Conservation (phyloP, 1,139 yeast genomes). For the Candida sp. region DNA sequence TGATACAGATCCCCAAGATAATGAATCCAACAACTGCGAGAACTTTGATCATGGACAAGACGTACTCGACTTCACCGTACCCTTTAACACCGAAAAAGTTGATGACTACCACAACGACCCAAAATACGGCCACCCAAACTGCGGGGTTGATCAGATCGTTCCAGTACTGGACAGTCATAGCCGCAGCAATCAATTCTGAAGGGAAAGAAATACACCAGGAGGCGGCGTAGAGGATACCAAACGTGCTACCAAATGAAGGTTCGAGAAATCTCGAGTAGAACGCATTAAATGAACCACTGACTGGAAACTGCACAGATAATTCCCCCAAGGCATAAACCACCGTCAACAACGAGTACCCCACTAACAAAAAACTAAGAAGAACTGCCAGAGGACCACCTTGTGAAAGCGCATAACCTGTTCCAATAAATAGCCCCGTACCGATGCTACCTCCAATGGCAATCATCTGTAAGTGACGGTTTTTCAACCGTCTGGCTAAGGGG, state of each 20-base stretch:
- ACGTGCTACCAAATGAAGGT: conserved; percentile 63
- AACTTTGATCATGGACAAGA: conserved; percentile 44
- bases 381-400: conserved; percentile 75
- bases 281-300: conserved; percentile 62
- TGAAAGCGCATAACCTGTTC: conserved; percentile 70
- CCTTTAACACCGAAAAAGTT: conserved; percentile 51
- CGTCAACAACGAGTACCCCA: conserved; percentile 49
- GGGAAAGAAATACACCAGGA: conserved; percentile 51
- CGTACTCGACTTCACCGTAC: conserved; percentile 50
- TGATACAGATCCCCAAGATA: conserved; percentile 41
- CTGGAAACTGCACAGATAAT: conserved; percentile 63
- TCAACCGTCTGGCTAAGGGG: conserved; percentile 39
- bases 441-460: conserved; percentile 51
- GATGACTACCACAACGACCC: conserved; percentile 36
- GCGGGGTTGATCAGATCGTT: conserved; percentile 39
- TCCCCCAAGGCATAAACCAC: conserved; percentile 67
- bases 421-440: conserved; percentile 60
- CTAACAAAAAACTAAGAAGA: conserved; percentile 52
- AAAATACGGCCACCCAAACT: conserved; percentile 49
- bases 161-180: conserved; percentile 49
- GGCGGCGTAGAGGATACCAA: conserved; percentile 44
- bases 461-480: conserved; percentile 47
- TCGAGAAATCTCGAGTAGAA: conserved; percentile 63
- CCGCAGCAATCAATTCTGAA: conserved; percentile 47
- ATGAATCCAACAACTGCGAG: conserved; percentile 48